A percentile compares a stretch with the other conserved stretches of the same genome.
Conservation (phyloP, 352 stramenopile species). For the Globisporangium lucens region DNA sequence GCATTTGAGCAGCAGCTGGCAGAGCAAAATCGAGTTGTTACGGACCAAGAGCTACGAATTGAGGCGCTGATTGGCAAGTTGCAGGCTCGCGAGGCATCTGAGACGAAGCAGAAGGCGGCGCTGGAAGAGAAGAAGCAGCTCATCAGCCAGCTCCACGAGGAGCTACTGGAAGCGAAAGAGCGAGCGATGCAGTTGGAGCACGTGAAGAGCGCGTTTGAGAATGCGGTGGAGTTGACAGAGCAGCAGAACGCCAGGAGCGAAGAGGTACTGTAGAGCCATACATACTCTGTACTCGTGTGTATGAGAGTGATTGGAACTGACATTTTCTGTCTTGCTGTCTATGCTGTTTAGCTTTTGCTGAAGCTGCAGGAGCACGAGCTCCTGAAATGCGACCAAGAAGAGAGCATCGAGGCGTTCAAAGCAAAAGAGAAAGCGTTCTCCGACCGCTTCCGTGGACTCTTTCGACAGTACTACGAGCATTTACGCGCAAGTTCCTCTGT, state of each 20-base stretch:
- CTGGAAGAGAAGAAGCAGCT: not conserved
- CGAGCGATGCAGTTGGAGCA: conserved; percentile 16
- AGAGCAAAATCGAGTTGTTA: not conserved
- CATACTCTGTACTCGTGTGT: not conserved
- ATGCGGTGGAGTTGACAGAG: conserved; percentile 27
- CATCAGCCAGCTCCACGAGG: not conserved
- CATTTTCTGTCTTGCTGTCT: not conserved
- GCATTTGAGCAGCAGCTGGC: conserved; percentile 6
- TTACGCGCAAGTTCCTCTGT: not conserved
- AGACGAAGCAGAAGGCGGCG: not conserved
- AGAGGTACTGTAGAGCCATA: conserved; percentile 20
- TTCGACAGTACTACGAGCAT: conserved; percentile 24
- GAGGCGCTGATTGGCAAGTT: not conserved
- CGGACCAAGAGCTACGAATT: not conserved
- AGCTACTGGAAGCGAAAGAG: conserved; percentile 21
- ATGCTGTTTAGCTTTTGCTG: conserved; percentile 16
- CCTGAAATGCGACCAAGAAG: conserved; percentile 25
- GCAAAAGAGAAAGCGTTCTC: conserved; percentile 19
- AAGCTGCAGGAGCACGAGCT: conserved; percentile 19
- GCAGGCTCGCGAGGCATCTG: not conserved
- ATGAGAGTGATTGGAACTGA: not conserved
- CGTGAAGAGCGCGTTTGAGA: conserved; percentile 24
- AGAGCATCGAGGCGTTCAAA: conserved; percentile 17
- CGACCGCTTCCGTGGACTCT: conserved; percentile 18
- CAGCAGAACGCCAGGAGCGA: conserved; percentile 36